Evolutionary conservation across 2,329 filamentous ascomycete genomes (phyloP), one percentile per base, ranked within the genome.

Genomic region (Orbilia javanica): DNA sequence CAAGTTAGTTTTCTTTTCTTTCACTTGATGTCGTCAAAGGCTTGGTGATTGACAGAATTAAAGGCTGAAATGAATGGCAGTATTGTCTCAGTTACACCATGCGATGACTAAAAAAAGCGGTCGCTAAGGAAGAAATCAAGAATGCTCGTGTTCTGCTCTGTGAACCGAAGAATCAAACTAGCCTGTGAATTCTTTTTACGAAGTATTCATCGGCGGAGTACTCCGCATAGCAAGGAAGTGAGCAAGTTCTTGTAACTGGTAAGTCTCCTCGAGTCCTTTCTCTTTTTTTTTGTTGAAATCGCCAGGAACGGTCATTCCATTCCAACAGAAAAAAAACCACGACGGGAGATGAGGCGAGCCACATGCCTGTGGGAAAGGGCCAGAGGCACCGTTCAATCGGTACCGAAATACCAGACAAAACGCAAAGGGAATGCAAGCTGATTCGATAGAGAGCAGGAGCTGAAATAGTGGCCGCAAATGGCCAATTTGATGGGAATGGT

Each of bases 21-120:
- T n/a, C n/a, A n/a, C n/a, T 42, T 60, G 34, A 39, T 34, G 34
- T 60, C 34, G 55, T 20, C 34, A 42, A n/a, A 22, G 5, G 44
- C 18, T 27, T n/a, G n/a, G n/a, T n/a, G 10, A 18, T 36, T 68
- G 27, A 31, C 34, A 34, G 27, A 34, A 10, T 1, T 15, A 31
- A 46, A 55, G 20, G 34, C 36, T 15, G 55, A 46, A 60, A 29
- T 18, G 6, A 31, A 42, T 11, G 36, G 55, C 34, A 64, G 63
- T 53, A 44, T n/a, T 73, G 69, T 73, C 60, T 73, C 69, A 73
- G 69, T 73, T 66, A 66, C 69, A 73, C 69, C 44, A 73, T 66
- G 46, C 48, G 62, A 73, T 73, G 48, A 73, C 60, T 73, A 73
- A 73, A 72, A 71, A 64, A 42, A 53, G 27, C 34, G 34, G 34